Conservation (phyloP, 2,329 filamentous ascomycete species). For the Scopulariopsis brevicaulis region DNA sequence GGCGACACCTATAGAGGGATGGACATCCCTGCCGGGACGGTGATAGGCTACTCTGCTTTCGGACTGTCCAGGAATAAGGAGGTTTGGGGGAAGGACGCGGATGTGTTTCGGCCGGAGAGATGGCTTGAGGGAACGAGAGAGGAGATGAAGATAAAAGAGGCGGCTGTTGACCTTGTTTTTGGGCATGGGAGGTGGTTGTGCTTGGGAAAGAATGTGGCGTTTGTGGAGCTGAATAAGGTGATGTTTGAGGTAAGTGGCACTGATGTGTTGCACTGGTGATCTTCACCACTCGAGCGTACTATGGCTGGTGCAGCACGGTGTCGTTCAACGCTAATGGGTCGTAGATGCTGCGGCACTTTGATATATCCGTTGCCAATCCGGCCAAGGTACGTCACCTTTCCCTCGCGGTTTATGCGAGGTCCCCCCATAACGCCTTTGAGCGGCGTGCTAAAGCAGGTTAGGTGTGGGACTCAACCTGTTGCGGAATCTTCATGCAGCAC, state of each 20-base stretch:
- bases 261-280: neutral
- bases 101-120: slow-evolving; percentile 20
- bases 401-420: neutral
- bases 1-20: slow-evolving; percentile 20
- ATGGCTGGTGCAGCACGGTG: neutral
- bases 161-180: slow-evolving; percentile 24
- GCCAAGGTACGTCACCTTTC: neutral
- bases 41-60: slow-evolving; percentile 21
- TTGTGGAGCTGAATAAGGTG: slow-evolving; percentile 26
- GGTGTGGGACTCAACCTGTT: neutral
- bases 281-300: neutral
- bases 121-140: slow-evolving; percentile 23
- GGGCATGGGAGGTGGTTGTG: slow-evolving; percentile 26
- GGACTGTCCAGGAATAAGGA: slow-evolving; percentile 19
- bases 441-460: neutral
- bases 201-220: slow-evolving; percentile 23
- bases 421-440: neutral
- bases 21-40: slow-evolving; percentile 19
- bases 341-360: slow-evolving; percentile 1
- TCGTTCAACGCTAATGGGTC: neutral
- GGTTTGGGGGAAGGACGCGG: slow-evolving; percentile 22
- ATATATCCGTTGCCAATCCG: slow-evolving; percentile 1
- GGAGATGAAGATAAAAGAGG: slow-evolving; percentile 20
- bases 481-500: slow-evolving; percentile 2
- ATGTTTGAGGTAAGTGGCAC: slow-evolving; percentile 24